Evolutionary conservation across 1,284 basidiomycete genomes (phyloP).

Genomic region (Gomphus bonarii): DNA sequence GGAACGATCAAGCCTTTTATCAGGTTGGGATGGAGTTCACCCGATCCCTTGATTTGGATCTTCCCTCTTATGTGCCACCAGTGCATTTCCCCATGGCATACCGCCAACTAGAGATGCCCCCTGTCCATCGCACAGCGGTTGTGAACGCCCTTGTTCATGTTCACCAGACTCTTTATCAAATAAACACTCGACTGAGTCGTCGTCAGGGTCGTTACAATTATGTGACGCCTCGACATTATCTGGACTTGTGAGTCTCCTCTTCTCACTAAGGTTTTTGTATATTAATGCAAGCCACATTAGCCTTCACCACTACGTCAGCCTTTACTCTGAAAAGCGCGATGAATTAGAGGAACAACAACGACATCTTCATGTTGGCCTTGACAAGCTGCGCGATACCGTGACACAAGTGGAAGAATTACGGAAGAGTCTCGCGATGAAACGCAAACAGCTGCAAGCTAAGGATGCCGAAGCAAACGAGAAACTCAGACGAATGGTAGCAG

Average conservation of each 20-base stretch:
- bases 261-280: constrained; percentile 13
- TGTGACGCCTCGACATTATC: constrained; percentile 96
- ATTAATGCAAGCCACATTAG: constrained; percentile 29
- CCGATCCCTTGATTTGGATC: constrained; percentile 80
- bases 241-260: constrained; percentile 86
- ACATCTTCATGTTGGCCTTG: constrained; percentile 95
- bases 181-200: constrained; percentile 83
- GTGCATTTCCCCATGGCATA: constrained; percentile 82
- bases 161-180: constrained; percentile 82
- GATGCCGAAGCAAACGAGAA: constrained; percentile 95
- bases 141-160: constrained; percentile 92
- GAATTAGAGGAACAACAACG: constrained; percentile 98
- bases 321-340: constrained; percentile 97
- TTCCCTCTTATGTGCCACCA: constrained; percentile 70
- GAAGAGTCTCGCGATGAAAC: constrained; percentile 91
- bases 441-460: constrained; percentile 88
- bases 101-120: constrained; percentile 71
- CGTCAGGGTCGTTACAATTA: constrained; percentile 92
- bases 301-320: constrained; percentile 95
- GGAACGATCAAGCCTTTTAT: constrained; percentile 95
- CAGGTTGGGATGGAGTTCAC: constrained; percentile 97
- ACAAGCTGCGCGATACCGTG: constrained; percentile 94
- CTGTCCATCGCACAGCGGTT: constrained; percentile 78
- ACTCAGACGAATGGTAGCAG: constrained; percentile 94
- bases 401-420: constrained; percentile 94